A percentile compares a stretch with the other conserved stretches of the same genome.
Evolutionary conservation across 345 rosid species (phyloP).

Genomic region (Populus nigra): DNA sequence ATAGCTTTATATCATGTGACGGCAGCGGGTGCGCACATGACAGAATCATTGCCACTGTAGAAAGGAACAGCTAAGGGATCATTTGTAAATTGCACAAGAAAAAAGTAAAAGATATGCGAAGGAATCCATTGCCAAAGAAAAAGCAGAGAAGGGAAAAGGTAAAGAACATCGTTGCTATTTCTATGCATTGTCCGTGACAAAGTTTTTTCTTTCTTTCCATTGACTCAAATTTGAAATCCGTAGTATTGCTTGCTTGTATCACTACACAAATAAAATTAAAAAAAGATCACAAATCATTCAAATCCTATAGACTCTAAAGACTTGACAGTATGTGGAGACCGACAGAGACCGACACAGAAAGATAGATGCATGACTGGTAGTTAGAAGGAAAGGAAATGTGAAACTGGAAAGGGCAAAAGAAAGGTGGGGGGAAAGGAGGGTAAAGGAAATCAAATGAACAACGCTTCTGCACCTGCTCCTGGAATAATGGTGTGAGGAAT

Average conservation of each 20-base stretch:
- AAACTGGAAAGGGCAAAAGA: conserved; percentile 14
- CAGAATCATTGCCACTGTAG: neutral
- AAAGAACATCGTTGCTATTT: conserved; percentile 35
- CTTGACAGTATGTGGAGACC: conserved; percentile 12
- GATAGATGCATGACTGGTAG: conserved; percentile 17
- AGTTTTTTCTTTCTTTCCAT: conserved; percentile 12
- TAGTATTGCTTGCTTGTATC: conserved; percentile 33
- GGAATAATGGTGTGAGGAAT: conserved; percentile 14
- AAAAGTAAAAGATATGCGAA: conserved; percentile 9
- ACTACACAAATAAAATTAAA: conserved; percentile 22
- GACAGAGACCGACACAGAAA: conserved; percentile 17
- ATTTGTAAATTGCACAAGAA: conserved; percentile 11
- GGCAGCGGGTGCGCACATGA: conserved; percentile 7
- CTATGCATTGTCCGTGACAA: conserved; percentile 40
- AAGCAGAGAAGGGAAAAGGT: conserved; percentile 8
- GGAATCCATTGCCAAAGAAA: conserved; percentile 18
- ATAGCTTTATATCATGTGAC: neutral
- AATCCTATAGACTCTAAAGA: conserved; percentile 25
- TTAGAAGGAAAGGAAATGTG: conserved; percentile 17
- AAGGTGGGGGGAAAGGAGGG: neutral
- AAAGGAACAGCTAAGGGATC: conserved; percentile 8
- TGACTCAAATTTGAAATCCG: conserved; percentile 27
- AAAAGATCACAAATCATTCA: conserved; percentile 15
- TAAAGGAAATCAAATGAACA: conserved; percentile 34
- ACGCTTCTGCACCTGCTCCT: conserved; percentile 71